Base-by-base conservation (phyloP, 116 monocot species). In the Dioscorea cayenensis region DNA sequence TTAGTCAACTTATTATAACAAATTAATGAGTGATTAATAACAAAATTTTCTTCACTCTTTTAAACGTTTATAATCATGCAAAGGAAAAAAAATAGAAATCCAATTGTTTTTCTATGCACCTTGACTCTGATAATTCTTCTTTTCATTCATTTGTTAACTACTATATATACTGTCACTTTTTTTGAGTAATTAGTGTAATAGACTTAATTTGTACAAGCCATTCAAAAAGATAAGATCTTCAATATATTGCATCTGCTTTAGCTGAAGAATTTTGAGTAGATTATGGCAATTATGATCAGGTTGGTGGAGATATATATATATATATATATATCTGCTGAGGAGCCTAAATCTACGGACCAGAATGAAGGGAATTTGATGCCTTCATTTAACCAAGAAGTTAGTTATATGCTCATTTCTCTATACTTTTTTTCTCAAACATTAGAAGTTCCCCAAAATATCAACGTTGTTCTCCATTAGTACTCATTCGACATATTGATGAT, bases 381-480 rank as follows among this genome's bases (percentile, higher is more conserved):
- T 4, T 83, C 88, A 72, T 60, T 50, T 28, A 78, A 85, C 68
- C 77, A 78, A 38, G 81, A 91, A 87, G 91, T 87, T 17, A 76
- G 87, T 85, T 21, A 72, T 49, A 14, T 68, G 58, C 36, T 60
- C 28, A 50, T 20, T 43, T 36, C 43, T 32, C 6, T 29, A 3
- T 36, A 23, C 8, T 74, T 36, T 65, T 66, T 13, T 18, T 28
- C 27, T 17, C 38, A 51, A 5, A 51, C 19, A 20, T 63, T 60
- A 6, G 6, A 7, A 2, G 70, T 28, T 64, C 23, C 19, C 25
- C 17, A 27, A 19, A 14, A 21, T 43, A 18, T 35, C 49, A 20
- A 17, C 8, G 37, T 58, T n/a, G 50, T 59, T 28, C 6, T 32
- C 43, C 35, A 67, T 3, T 27, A 28, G 36, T 38, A 7, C 14